Percentiles rank a stretch among this genome's conserved stretches.
Evolutionary conservation across 768 basidiomycete genomes (phyloP).

Genomic region (Suillus ampliporus): DNA sequence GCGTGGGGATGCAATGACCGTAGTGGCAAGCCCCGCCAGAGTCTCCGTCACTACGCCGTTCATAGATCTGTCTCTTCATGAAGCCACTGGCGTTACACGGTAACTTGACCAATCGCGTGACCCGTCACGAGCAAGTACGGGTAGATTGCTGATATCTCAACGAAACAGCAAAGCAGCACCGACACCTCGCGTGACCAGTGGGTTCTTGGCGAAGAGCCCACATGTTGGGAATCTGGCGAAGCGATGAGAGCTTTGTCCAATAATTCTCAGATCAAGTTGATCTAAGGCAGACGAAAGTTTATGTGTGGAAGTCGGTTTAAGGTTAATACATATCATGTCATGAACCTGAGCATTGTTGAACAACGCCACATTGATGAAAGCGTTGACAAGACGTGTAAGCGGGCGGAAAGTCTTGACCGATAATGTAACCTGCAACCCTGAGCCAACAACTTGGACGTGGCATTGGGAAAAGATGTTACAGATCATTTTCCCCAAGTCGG

Average conservation of each 20-base stretch:
- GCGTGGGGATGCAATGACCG: slow-evolving; percentile 5
- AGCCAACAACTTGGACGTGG: background rate
- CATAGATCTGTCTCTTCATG: background rate
- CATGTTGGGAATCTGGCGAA: slow-evolving; percentile 22
- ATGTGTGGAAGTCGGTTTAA: background rate
- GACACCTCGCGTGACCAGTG: slow-evolving; percentile 10
- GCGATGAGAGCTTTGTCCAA: background rate
- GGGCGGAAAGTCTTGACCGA: no score
- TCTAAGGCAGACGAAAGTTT: slow-evolving; percentile 10
- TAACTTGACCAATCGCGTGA: background rate
- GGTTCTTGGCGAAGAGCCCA: slow-evolving; percentile 12
- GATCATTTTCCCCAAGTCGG: background rate
- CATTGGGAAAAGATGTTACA: slow-evolving; percentile 16
- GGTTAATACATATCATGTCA: background rate
- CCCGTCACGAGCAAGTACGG: slow-evolving; percentile 12
- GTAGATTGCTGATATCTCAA: slow-evolving; percentile 16
- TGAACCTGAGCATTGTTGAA: background rate
- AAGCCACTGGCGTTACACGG: background rate
- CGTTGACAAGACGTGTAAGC: background rate
- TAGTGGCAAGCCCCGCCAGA: background rate
- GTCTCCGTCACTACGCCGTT: background rate
- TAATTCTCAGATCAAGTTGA: slow-evolving; percentile 18
- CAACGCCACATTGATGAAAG: slow-evolving; percentile 1
- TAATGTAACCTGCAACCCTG: background rate
- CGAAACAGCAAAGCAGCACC: slow-evolving; percentile 7